Base-by-base conservation (phyloP, 202 grass and related monocot genomes). In the Carex arenaria region DNA sequence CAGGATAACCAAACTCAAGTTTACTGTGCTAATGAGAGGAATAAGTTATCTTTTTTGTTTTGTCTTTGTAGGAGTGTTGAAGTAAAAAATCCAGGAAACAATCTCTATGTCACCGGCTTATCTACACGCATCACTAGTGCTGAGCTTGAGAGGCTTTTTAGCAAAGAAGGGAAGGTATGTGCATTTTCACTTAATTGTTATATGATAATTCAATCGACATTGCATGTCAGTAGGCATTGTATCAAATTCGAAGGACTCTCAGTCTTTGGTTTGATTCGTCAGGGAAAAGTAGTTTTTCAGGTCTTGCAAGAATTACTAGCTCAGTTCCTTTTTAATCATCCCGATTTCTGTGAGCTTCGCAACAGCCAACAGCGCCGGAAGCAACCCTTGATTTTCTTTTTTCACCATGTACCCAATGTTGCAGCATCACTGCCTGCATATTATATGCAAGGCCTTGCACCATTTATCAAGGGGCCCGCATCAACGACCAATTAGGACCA, bases 81-180 rank as follows among this genome's bases (percentile, higher is more conserved):
- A 43, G 2, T 32, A 55, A 90, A 78, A 75, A 99, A 99, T 90
- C 96, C 96, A 56, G 96, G 93, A 56, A 96, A 96, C 77, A 99
- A 99, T 71, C 89, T 99, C 72, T 99, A 99, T 36, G 93, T 99
- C 70, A 99, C 96, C 38, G 93, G 96, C 79, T 89, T 99, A 88
- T 99, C 96, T 61, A 94, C 88, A 19, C 88, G 96, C 61, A 82
- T 91, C 22, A 90, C 81, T 32, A 89, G 80, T 63, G 80, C 72
- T 43, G 93, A 92, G 1, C 91, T 99, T 66, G 87, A 99, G 88
- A 99, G 89, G 60, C 93, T 93, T 79, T 99, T 99, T 79, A 92
- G 79, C 61, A 95, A 93, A 71, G 89, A 99, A 87, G 96, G 96
- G 61, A 95, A 91, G 89, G 96, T 95, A 87, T 42, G 30, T n/a